Evolutionary conservation across 2,329 filamentous ascomycete species (phyloP).

Genomic region (Dactylellina drechsleri): DNA sequence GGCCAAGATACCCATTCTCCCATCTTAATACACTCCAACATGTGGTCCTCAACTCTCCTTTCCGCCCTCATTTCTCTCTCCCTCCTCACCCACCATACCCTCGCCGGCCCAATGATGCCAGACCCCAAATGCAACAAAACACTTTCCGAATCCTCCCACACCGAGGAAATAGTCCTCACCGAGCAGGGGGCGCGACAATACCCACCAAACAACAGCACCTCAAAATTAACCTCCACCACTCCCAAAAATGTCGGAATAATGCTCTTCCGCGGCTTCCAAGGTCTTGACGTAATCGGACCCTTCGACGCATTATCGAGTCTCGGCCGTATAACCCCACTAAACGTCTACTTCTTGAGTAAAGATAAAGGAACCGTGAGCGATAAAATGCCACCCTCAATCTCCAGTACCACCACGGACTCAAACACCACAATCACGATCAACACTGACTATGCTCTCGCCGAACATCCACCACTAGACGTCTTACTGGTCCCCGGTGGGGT

Average conservation of each 20-base stretch:
- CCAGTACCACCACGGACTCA: slow-evolving; percentile 60
- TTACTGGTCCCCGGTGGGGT: slow-evolving; percentile 73
- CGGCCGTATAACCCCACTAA: slow-evolving; percentile 57
- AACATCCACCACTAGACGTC: slow-evolving; percentile 66
- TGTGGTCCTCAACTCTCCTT: too few relatives aligned
- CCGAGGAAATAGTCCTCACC: too few relatives aligned
- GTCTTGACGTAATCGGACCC: slow-evolving; percentile 64
- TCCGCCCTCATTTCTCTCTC: too few relatives aligned
- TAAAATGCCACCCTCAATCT: slow-evolving; percentile 8
- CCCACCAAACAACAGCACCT: not conserved
- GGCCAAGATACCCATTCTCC: too few relatives aligned
- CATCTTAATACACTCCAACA: too few relatives aligned
- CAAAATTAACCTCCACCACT: not conserved
- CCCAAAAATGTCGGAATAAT: slow-evolving; percentile 55
- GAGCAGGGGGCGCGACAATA: not conserved
- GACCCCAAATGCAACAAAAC: too few relatives aligned
- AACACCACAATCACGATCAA: not conserved
- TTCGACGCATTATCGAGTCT: slow-evolving; percentile 64
- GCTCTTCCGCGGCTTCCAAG: slow-evolving; percentile 63
- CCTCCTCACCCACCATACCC: too few relatives aligned
- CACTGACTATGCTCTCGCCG: not conserved
- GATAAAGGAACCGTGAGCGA: slow-evolving; percentile 10
- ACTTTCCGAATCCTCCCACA: too few relatives aligned
- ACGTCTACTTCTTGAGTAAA: slow-evolving; percentile 60
- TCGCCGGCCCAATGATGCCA: too few relatives aligned